Percentiles rank a stretch among this genome's conserved stretches.
Conservation (phyloP, 805 yeast genomes). For the Maudiozyma serrabonitensis region DNA sequence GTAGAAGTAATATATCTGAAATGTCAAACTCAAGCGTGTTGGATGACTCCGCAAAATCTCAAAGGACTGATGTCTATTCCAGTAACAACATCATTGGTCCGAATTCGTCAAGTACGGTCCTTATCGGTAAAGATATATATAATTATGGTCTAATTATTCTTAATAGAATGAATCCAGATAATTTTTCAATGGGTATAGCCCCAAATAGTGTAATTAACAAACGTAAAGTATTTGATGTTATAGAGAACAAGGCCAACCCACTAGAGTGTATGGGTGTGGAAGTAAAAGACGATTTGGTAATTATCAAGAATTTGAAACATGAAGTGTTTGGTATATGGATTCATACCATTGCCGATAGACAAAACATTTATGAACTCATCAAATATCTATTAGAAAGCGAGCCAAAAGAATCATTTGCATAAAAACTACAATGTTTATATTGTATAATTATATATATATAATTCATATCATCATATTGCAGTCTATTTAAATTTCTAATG, state of each 20-base stretch:
- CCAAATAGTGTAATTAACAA: slow-evolving; percentile 43
- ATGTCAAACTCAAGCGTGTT: slow-evolving; percentile 1
- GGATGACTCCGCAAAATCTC: not conserved
- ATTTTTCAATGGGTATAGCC: slow-evolving; percentile 60
- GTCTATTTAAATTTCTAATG: not conserved
- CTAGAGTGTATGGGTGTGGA: slow-evolving; percentile 52
- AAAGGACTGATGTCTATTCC: not conserved
- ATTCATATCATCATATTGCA: too few relatives aligned
- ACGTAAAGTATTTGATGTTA: slow-evolving; percentile 28
- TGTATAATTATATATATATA: not conserved
- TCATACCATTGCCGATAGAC: slow-evolving; percentile 58
- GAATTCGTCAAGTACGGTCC: slow-evolving; percentile 10
- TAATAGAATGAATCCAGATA: slow-evolving; percentile 58
- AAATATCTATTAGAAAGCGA: slow-evolving; percentile 27
- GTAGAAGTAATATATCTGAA: slow-evolving; percentile 1
- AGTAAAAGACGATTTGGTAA: slow-evolving; percentile 57
- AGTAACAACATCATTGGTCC: slow-evolving; percentile 1
- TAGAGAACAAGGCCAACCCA: slow-evolving; percentile 21
- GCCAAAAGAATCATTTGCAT: slow-evolving; percentile 27
- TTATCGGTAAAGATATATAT: slow-evolving; percentile 34
- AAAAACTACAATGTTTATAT: not conserved
- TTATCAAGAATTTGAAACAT: slow-evolving; percentile 56
- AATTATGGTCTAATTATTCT: slow-evolving; percentile 62
- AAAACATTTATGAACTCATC: slow-evolving; percentile 41
- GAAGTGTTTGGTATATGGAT: slow-evolving; percentile 75